These are phyloP conservation scores for Eucalyptus tenuipes DNA, from an alignment of 345 rosid species.

Conservation along the genomic window DNA sequence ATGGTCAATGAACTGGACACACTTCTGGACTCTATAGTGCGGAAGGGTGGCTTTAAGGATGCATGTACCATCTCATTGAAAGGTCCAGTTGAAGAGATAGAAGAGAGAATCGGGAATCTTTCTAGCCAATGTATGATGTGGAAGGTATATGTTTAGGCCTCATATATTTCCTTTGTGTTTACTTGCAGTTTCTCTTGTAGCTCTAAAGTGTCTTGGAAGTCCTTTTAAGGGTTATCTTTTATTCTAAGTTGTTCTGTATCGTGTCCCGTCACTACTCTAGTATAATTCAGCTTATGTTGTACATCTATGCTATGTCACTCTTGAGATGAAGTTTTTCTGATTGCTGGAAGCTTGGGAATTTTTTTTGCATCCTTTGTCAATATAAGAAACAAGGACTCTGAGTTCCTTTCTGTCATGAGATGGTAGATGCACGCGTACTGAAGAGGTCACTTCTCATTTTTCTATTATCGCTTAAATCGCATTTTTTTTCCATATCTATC, in stretches of 20 bases:
- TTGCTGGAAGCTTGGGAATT: not conserved
- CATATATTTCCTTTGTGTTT: not conserved
- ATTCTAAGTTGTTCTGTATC: not conserved
- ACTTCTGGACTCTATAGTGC: constrained; percentile 65
- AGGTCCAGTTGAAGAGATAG: constrained; percentile 57
- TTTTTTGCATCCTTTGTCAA: not conserved
- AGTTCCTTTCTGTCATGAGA: not conserved
- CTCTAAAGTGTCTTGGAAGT: not conserved
- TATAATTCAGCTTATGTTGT: not conserved
- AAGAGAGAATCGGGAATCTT: constrained; percentile 42
- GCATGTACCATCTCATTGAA: constrained; percentile 53
- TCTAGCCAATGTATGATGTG: constrained; percentile 49
- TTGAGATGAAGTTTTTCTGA: not conserved
- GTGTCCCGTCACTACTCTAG: not conserved
- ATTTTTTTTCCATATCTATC: not conserved
- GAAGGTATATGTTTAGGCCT: constrained; percentile 35
- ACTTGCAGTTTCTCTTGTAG: not conserved
- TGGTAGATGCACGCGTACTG: not conserved
- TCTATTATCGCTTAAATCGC: not conserved
- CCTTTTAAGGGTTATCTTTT: not conserved
- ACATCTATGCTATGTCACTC: not conserved
- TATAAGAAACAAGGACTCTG: not conserved
- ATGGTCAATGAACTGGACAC: constrained; percentile 66
- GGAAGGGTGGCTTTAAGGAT: constrained; percentile 75
- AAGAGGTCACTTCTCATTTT: not conserved